Conservation (phyloP, 2,329 filamentous ascomycete genomes). For the Phaeosphaeriaceae sp. region DNA sequence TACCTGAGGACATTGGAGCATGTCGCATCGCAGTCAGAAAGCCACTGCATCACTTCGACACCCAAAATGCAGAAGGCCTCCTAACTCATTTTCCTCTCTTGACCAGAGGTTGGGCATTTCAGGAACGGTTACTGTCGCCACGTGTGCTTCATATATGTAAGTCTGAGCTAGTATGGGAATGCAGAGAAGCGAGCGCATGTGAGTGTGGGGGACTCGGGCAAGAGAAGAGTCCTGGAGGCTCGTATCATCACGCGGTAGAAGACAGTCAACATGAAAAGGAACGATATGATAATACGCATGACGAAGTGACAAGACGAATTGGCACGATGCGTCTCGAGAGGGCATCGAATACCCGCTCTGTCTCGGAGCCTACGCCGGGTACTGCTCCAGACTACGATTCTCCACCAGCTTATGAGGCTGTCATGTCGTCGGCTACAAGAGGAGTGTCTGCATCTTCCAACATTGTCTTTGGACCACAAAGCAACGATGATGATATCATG, state of each 20-base stretch:
- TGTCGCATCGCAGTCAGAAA: slow-evolving; percentile 13
- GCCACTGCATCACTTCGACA: slow-evolving; percentile 11
- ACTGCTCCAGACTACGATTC: background rate
- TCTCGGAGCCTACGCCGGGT: background rate
- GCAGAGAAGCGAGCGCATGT: slow-evolving; percentile 14
- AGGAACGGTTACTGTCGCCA: slow-evolving; percentile 22
- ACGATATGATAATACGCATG: background rate
- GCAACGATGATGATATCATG: background rate
- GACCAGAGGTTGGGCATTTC: slow-evolving; percentile 19
- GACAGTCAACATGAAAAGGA: slow-evolving; percentile 10
- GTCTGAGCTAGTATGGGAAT: slow-evolving; percentile 27
- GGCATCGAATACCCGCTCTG: background rate
- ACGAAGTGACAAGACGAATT: background rate
- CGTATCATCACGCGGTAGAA: slow-evolving; percentile 8
- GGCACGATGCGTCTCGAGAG: background rate
- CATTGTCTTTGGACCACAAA: background rate
- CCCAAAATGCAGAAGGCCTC: background rate
- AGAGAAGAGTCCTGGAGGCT: slow-evolving; percentile 8
- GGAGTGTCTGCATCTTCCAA: background rate
- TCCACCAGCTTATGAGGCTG: slow-evolving; percentile 1
- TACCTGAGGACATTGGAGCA: slow-evolving; percentile 9
- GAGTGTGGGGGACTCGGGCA: slow-evolving; percentile 20
- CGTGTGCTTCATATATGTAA: slow-evolving; percentile 21
- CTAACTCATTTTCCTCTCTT: slow-evolving; percentile 12
- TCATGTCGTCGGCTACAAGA: background rate